phyloP scores from a whole-genome alignment of 2,329 filamentous ascomycete species.

The Botrytis tulipae region DNA sequence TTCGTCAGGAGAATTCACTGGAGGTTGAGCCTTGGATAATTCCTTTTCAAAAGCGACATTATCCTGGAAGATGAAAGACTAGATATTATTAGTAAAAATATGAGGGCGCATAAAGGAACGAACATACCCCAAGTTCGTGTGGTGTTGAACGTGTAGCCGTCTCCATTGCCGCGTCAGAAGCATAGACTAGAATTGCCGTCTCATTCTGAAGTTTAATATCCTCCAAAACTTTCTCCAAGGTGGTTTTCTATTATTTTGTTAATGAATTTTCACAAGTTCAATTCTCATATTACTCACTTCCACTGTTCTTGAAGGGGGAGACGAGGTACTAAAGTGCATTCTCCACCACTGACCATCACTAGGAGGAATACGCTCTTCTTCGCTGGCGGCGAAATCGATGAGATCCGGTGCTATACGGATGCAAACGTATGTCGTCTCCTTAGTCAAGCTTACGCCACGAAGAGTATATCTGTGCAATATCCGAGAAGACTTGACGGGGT shows the following conservation, averaged over 20 bases:
- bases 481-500: constrained; percentile 29
- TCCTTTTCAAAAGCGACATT: constrained; percentile 54
- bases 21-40: constrained; percentile 34
- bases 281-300: constrained; percentile 45
- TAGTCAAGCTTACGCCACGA: constrained; percentile 50
- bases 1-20: constrained; percentile 15
- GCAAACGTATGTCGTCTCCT: constrained; percentile 52
- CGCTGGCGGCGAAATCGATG: constrained; percentile 44
- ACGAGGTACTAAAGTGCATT: constrained; percentile 45
- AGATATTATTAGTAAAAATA: constrained; percentile 27
- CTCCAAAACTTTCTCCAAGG: constrained; percentile 46
- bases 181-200: constrained; percentile 52
- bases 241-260: constrained; percentile 45
- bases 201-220: constrained; percentile 50
- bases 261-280: neutral
- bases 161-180: constrained; percentile 50
- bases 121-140: constrained; percentile 41
- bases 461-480: constrained; percentile 46
- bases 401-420: constrained; percentile 44
- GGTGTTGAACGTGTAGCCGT: constrained; percentile 39
- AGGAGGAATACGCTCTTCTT: constrained; percentile 30
- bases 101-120: neutral
- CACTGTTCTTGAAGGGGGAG: constrained; percentile 46
- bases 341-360: constrained; percentile 56
- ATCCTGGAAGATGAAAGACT: constrained; percentile 51